Evolutionary conservation across 1,284 basidiomycete species (phyloP).

Genomic region (Athelia psychrophila): DNA sequence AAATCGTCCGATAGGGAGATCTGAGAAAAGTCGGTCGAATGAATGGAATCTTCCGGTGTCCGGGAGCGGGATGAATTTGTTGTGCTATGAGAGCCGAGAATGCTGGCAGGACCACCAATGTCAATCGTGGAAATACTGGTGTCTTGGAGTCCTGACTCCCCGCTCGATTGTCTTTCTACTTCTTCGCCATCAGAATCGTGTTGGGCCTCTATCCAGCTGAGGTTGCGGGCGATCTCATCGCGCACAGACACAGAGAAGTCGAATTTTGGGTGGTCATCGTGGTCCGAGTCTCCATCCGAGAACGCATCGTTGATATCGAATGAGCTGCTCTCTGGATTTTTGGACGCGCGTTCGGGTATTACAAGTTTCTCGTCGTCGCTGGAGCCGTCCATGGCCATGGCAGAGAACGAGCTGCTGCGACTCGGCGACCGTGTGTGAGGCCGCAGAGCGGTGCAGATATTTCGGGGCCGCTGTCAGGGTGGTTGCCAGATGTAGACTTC

Average conservation of each 20-base stretch:
- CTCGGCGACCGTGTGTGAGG: too few species aligned
- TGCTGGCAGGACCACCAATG: constrained; percentile 33
- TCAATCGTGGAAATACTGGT: constrained; percentile 57
- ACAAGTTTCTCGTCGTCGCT: not conserved
- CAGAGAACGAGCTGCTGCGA: not conserved
- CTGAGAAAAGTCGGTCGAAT: constrained; percentile 40
- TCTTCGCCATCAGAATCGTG: constrained; percentile 13
- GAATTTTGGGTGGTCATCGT: constrained; percentile 21
- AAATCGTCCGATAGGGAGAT: constrained; percentile 35
- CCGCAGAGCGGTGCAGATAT: too few species aligned
- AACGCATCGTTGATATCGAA: constrained; percentile 71
- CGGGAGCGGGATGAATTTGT: constrained; percentile 18
- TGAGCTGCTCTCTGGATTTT: constrained; percentile 18
- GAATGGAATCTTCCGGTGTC: constrained; percentile 27
- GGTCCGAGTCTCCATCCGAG: constrained; percentile 47
- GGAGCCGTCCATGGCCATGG: not conserved
- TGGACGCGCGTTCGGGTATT: not conserved
- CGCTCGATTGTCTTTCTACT: not conserved
- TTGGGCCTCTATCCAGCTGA: constrained; percentile 23
- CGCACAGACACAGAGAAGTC: constrained; percentile 52
- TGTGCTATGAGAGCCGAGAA: constrained; percentile 18
- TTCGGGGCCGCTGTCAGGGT: too few species aligned
- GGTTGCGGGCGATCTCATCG: constrained; percentile 53
- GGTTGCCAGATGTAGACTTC: not conserved
- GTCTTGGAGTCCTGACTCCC: constrained; percentile 20